Evolutionary conservation across 495 filamentous ascomycete species (phyloP).

Genomic region (Cryomyces minteri): DNA sequence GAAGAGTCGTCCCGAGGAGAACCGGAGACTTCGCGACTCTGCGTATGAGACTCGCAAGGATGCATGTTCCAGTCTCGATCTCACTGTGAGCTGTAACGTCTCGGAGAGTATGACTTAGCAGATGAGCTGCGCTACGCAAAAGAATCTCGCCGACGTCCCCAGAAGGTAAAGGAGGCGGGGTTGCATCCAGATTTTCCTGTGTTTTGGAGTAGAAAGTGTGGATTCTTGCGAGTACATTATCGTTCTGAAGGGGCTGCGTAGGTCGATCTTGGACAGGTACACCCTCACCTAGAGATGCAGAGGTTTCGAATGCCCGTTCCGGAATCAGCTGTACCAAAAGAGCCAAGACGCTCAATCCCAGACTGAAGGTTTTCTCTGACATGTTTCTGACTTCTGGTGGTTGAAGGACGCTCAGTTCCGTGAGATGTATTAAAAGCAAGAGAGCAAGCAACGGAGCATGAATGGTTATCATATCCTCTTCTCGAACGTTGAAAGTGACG

Average conservation of each 20-base stretch:
- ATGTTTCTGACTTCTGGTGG: no score
- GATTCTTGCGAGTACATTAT: no score
- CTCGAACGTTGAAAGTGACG: constrained; percentile 75
- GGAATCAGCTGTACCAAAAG: constrained; percentile 9
- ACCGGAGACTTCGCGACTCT: neutral
- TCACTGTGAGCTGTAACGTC: neutral
- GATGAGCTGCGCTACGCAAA: neutral
- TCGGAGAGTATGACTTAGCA: neutral
- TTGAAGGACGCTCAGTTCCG: neutral
- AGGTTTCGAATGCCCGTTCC: constrained; percentile 2
- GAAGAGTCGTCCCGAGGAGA: neutral
- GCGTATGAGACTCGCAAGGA: neutral
- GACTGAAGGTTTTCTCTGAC: no score
- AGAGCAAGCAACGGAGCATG: constrained; percentile 42
- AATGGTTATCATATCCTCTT: constrained; percentile 83
- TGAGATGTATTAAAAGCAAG: neutral
- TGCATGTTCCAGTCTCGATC: neutral
- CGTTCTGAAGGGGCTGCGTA: no score
- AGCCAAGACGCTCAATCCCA: neutral
- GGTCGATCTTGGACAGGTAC: neutral
- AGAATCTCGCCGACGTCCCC: neutral
- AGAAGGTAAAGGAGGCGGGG: neutral
- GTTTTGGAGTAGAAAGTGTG: no score
- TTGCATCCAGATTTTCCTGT: neutral
- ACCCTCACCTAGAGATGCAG: neutral